Base-by-base conservation (phyloP, 352 stramenopile species). In the Phytopythium litorale region DNA sequence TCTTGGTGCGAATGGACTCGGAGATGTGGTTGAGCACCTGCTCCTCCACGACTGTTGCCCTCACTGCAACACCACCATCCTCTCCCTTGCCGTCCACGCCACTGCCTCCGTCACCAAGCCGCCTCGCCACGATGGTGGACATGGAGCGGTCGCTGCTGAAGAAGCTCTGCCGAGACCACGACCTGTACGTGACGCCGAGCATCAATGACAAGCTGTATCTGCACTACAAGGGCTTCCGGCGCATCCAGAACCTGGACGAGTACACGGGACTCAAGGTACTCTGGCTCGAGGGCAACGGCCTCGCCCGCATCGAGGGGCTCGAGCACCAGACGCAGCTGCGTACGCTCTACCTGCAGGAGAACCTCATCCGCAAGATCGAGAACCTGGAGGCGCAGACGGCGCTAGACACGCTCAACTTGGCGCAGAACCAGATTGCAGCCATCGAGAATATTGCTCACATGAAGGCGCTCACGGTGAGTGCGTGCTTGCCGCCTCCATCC, bases 131-230 rank as follows among this genome's bases (percentile, higher is more conserved):
- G 15, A 93, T 84, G 68, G 75, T 95, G 73, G 89, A 97, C 52
- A 97, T 98, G 81, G 94, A 95, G 63, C 94, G 92, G 70, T 58
- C 69, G 64, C 62, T 82, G 46, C 80, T 98, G 38, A 91, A 88
- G 68, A 96, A 96, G 66, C 72, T 97, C 55, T 98, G 91, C 63
- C 83, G 87, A 15, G 91, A 98, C 50, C 81, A 92, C 57, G 88
- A 98, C 59, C 73, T 96, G 50, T 98, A 98, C 68, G 73, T 87
- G 52, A 98, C 92, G 43, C 87, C 96, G 28, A 60, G 73, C 64
- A 87, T 98, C 66, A 98, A 98, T 72, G 93, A 99, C 72, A 97
- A 97, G 61, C 79, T 99, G 38, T 98, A 98, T 65, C 73, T 98
- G 32, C 95, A 99, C 72, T 98, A 98, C 79, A 97, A 98, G 72